Evolutionary conservation across 805 yeast species (phyloP), one percentile per base, ranked within the genome.

Genomic region (Isabelozyma gotoi): DNA sequence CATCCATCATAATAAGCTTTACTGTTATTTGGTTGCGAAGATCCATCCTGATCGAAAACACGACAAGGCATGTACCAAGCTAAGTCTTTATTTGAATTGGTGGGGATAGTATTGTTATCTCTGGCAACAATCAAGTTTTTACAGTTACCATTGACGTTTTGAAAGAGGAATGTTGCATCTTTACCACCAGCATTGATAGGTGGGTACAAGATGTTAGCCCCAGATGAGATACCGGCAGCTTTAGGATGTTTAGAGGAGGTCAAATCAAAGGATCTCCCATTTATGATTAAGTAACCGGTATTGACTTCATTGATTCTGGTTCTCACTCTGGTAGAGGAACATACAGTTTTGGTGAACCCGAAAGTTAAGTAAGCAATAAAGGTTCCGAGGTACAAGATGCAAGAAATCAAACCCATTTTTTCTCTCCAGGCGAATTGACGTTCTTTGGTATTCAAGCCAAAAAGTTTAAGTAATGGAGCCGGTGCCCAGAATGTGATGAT

Each of bases 1-100:
- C 88, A 90, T 7, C 97, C 97, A 38, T 74, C 67, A 61, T 90
- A 91, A 58, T 82, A 81, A 16, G 74, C 75, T 20, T 68, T 62
- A 1, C 90, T 78, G 49, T 76, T 76, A 60, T 87, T 86, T 33
- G 88, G 86, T 20, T 65, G 44, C 2, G 86, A 63, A 1, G 94
- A 75, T 4, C 96, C 96, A 60, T 88, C 88, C 52, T 80, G 85
- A 34, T 70, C 65, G 41, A 79, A 70, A 24, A 86, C 48, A 53
- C 84, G 82, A 71, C 99, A 94, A 3, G 99, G 98, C 84, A 91
- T 89, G 67, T 94, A 94, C 96, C 97, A 91, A 14, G 96, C 97
- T 52, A 92, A 62, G 18, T 78, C 82, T 24, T 78, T 77, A 43
- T 78, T 73, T 39, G 49, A 52, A 31, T 52, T 56, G 48, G 71